Evolutionary conservation across 768 basidiomycete genomes (phyloP), one percentile per base, ranked within the genome.

Genomic region (Jaapia argillacea): DNA sequence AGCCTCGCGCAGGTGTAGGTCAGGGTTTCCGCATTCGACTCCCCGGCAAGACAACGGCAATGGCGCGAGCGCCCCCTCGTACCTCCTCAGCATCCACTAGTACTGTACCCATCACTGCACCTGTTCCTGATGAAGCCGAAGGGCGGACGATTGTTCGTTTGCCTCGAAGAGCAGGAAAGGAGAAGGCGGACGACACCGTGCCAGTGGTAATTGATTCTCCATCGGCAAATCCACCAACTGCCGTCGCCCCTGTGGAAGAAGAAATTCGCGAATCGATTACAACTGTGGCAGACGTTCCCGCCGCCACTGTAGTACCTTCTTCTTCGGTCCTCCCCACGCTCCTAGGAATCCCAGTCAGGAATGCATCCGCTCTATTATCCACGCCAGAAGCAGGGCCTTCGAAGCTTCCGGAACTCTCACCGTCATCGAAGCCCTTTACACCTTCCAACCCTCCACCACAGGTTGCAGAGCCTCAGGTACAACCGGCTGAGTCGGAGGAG

Each of bases 21-120:
- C 67, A 70, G 23, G 66, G 66, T 23, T 70, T 75, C 48, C 74
- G 81, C 20, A 69, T 89, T 44, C 81, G 77, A 53, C 58, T 90
- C 16, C 75, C 85, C 3, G 79, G 78, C 4, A 53, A 54, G 2
- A 59, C 55, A 50, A n/a, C 49, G 49, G 31, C 66, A 61, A 56
- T 81, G 35, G 62, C 80, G 38, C 68, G 74, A 40, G 59, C 66
- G 6, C 54, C 62, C 4, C 47, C 55, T 26, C 60, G 55, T 46
- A n/a, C 36, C 42, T 4, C 38, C 40, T 14, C 26, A 42, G 13
- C 39, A 43, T 20, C 24, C 27, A 16, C 49, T 35, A 16, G 10
- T 45, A 20, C 41, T 53, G 7, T 43, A 55, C 31, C 49, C n/a
- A n/a, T 56, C 2, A 54, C 56, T 43, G 27, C 50, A 6, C 44